Percentiles rank a stretch among this genome's conserved stretches.
These are phyloP conservation scores for Sporothrix inflata DNA, from an alignment of 2,329 filamentous ascomycete genomes.

Conservation along the genomic window DNA sequence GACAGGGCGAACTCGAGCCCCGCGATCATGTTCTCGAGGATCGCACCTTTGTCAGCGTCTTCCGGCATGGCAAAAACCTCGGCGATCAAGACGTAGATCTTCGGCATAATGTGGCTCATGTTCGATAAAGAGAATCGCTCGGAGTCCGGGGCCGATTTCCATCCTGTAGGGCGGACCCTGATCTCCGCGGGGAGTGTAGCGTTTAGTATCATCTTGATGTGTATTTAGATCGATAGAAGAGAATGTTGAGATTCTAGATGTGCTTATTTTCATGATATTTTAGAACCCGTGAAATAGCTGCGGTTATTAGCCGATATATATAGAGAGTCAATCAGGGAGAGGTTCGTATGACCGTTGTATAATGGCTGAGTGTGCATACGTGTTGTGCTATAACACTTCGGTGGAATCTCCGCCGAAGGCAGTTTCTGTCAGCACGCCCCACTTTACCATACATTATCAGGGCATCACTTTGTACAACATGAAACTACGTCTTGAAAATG, in stretches of 20 bases:
- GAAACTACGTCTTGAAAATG: background rate
- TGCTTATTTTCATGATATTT: background rate
- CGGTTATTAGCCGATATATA: conserved; percentile 3
- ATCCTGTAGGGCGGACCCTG: conserved; percentile 21
- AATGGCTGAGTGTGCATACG: background rate
- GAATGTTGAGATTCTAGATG: conserved; percentile 13
- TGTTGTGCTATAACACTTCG: conserved; percentile 1
- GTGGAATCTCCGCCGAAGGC: background rate
- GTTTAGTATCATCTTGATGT: background rate
- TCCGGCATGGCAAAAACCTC: conserved; percentile 28
- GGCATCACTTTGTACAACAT: conserved; percentile 9
- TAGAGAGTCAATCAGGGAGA: background rate
- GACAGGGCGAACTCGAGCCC: conserved; percentile 25
- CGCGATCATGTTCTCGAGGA: background rate
- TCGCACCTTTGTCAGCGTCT: background rate
- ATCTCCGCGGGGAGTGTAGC: background rate
- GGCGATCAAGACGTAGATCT: conserved; percentile 28
- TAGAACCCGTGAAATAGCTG: conserved; percentile 7
- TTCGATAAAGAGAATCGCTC: conserved; percentile 17
- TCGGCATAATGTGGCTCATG: conserved; percentile 30
- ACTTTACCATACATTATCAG: background rate
- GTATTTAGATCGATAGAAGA: conserved; percentile 5
- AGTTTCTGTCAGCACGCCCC: background rate
- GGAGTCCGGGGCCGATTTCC: conserved; percentile 15
- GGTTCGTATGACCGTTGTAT: background rate